Base-by-base conservation (phyloP, 192 early-diverging fungal genomes). In the Oehlia diaphana region DNA sequence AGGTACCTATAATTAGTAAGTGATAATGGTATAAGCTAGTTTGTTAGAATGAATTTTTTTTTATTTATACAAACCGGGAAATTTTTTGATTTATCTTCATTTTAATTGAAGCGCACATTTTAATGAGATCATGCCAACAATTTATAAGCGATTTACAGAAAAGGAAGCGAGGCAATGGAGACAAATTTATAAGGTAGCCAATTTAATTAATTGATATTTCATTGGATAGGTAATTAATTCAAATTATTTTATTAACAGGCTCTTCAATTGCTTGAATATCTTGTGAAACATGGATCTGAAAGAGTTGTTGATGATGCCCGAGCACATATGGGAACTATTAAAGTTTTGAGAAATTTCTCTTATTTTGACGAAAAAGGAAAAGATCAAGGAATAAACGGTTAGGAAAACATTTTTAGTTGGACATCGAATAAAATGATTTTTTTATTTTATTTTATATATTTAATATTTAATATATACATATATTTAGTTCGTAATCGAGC, bases 361-460 rank as follows among this genome's bases (percentile, higher is more conserved):
- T 95, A 92, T 74, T 88, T 96, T 35, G 97, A 98, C 80, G 94
- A 95, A 31, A 96, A 96, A 79, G 92, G 92, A 81, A 99, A 99
- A 81, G 97, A 99, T 83, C 96, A 99, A 83, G 97, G 97, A 7
- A 92, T 99, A 69, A 98, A 98, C 79, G 93, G 96, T 96, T 92
- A 81, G 79, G 83, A 86, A n/a, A 37, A 16, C 23, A 62, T 61
- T 35, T 44, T 65, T 33, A 31, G 9, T 78, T 68, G 21, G 31
- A 68, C 16, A 44, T 50, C 37, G 26, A 64, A 19, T 31, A 77
- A 10, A 64, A 50, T 49, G 42, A 14, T 47, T 31, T 47, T 26
- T 31, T 31, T 1, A 31, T 31, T 31, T 31, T 31, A 31, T 31
- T 31, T 31, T 33, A 4, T 23, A 62, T 42, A 10, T 61, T 75